Conservation (phyloP, 1,284 basidiomycete genomes). For the Cryptococcus hybrid region DNA sequence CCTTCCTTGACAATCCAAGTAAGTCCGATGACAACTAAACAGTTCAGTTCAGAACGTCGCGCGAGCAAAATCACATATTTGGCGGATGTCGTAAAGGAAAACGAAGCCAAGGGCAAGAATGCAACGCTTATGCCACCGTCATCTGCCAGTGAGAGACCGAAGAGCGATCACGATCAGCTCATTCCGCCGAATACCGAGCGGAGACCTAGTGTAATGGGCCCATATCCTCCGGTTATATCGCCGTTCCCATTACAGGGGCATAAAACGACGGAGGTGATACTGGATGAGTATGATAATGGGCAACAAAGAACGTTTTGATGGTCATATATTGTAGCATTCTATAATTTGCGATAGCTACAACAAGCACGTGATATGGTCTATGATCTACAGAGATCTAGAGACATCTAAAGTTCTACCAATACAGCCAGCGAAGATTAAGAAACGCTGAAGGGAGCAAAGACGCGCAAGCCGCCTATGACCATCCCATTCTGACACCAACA, state of each 20-base stretch:
- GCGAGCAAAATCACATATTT: conserved; percentile 21
- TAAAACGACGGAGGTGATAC: no score
- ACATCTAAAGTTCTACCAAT: conserved; percentile 1
- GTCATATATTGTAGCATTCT: conserved; percentile 1
- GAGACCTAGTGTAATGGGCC: not conserved
- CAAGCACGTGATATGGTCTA: not conserved
- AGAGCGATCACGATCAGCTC: not conserved
- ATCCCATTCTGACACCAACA: conserved; percentile 37
- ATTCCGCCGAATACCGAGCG: not conserved
- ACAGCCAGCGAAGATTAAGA: no score
- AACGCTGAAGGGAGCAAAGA: not conserved
- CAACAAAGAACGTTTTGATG: not conserved
- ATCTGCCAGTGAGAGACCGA: not conserved
- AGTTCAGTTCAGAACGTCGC: not conserved
- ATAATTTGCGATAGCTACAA: not conserved
- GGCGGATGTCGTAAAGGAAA: conserved; percentile 18
- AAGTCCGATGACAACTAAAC: not conserved
- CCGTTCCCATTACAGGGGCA: not conserved
- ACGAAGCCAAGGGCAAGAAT: conserved; percentile 1
- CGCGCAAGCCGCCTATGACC: conserved; percentile 16
- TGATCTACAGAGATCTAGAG: not conserved
- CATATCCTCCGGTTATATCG: not conserved
- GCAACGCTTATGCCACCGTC: not conserved
- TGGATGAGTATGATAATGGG: not conserved
- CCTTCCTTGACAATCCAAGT: not conserved